A percentile compares a stretch with the other conserved stretches of the same genome.
Conservation (phyloP, 495 filamentous ascomycete species). For the Jackrogersella minutella region DNA sequence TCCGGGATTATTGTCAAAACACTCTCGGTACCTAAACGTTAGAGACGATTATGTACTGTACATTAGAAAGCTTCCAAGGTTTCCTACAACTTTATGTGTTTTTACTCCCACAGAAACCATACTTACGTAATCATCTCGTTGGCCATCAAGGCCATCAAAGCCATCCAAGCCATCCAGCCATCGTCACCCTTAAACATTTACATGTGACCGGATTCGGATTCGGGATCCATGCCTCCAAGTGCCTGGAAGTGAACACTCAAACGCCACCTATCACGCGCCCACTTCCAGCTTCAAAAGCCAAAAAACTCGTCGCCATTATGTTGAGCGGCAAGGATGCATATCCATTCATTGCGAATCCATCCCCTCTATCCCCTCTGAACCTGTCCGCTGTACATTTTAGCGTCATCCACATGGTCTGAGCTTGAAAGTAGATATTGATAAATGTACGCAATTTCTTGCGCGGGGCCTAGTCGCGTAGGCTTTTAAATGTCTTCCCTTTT, state of each 20-base stretch:
- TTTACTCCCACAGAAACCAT: background rate
- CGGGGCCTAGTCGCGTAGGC: too few relatives aligned
- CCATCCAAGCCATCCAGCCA: slow-evolving; percentile 1
- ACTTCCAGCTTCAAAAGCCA: background rate
- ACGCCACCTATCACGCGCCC: background rate
- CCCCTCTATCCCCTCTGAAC: too few relatives aligned
- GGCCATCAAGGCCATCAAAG: too few relatives aligned
- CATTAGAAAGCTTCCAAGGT: background rate
- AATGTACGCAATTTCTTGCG: too few relatives aligned
- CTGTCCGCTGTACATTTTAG: too few relatives aligned
- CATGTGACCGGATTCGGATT: background rate
- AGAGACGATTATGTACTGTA: slow-evolving; percentile 26
- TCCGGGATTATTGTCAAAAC: slow-evolving; percentile 9
- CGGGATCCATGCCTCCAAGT: background rate
- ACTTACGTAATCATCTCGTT: background rate
- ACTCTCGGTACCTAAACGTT: slow-evolving; percentile 1
- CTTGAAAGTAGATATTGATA: too few relatives aligned
- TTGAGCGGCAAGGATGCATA: too few relatives aligned
- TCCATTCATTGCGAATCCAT: too few relatives aligned
- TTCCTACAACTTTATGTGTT: background rate
- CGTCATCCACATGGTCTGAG: too few relatives aligned
- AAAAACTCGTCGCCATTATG: too few relatives aligned
- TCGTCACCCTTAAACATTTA: background rate
- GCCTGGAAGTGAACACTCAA: background rate
- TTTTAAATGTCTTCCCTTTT: too few relatives aligned